These are phyloP conservation scores for Pichia pseudocactophila DNA, from an alignment of 805 yeast species.

Conservation along the genomic window DNA sequence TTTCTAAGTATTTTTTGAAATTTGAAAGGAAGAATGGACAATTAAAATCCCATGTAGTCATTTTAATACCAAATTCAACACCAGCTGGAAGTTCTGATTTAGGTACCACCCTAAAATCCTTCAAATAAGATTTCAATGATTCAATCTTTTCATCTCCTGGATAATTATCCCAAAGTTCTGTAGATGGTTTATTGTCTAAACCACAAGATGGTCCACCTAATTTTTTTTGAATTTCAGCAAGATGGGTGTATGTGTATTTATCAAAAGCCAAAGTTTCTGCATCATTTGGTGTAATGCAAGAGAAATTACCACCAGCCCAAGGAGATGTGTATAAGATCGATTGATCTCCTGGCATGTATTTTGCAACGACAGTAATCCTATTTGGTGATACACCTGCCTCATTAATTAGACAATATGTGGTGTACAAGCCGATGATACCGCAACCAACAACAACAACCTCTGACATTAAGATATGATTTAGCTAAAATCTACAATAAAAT, in stretches of 20 bases:
- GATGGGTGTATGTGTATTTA: conserved; percentile 44
- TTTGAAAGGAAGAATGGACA: conserved; percentile 52
- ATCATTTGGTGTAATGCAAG: conserved; percentile 54
- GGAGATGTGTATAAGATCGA: conserved; percentile 71
- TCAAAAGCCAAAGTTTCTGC: conserved; percentile 42
- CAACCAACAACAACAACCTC: conserved; percentile 34
- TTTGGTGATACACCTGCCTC: conserved; percentile 30
- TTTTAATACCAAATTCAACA: conserved; percentile 45
- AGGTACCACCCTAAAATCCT: conserved; percentile 35
- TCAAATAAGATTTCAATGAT: conserved; percentile 40
- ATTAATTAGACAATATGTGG: conserved; percentile 41
- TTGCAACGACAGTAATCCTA: conserved; percentile 51
- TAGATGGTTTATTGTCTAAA: conserved; percentile 43
- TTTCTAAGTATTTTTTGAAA: conserved; percentile 35
- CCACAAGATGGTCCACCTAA: conserved; percentile 50
- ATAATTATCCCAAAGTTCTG: conserved; percentile 47
- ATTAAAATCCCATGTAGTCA: conserved; percentile 61
- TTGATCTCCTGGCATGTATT: conserved; percentile 70
- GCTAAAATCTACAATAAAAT: no score
- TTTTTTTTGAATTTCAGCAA: conserved; percentile 32
- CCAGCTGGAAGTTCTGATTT: conserved; percentile 39
- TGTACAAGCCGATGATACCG: conserved; percentile 62
- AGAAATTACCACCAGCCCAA: conserved; percentile 65
- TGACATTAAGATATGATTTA: no score
- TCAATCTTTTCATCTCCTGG: conserved; percentile 40